These are phyloP conservation scores for Lecanicillium sp. DNA, from an alignment of 2,329 filamentous ascomycete genomes.

Conservation along the genomic window DNA sequence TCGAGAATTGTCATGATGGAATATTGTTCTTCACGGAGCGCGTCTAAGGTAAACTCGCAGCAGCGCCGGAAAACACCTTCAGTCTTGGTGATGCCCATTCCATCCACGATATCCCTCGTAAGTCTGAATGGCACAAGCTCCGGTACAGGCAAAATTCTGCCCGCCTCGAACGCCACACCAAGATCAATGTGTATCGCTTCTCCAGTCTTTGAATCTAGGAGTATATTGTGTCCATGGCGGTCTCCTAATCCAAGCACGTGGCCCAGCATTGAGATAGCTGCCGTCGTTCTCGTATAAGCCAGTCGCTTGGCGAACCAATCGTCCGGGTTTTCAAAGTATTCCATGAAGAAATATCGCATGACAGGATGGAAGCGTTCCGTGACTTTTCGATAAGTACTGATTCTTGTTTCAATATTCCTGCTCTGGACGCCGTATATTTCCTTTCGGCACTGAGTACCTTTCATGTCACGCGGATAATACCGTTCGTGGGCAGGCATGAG, in stretches of 20 bases:
- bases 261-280: constrained; percentile 90
- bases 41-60: constrained; percentile 94
- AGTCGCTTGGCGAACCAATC: constrained; percentile 89
- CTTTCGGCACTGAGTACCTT: constrained; percentile 66
- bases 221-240: constrained; percentile 92
- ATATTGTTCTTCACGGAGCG: constrained; percentile 88
- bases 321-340: constrained; percentile 86
- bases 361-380: constrained; percentile 82
- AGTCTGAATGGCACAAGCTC: constrained; percentile 94
- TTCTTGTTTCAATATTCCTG: constrained; percentile 59
- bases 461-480: constrained; percentile 80
- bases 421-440: constrained; percentile 67
- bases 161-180: constrained; percentile 94
- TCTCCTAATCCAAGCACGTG: constrained; percentile 90
- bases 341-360: constrained; percentile 95
- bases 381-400: constrained; percentile 69
- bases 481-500: constrained; percentile 81
- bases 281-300: constrained; percentile 87
- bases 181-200: constrained; percentile 97
- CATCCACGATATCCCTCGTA: constrained; percentile 90
- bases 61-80: constrained; percentile 97
- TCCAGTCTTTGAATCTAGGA: constrained; percentile 80
- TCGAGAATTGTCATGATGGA: constrained; percentile 98
- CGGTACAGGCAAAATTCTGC: constrained; percentile 86
- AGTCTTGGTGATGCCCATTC: constrained; percentile 90